phyloP scores from a whole-genome alignment of 2,329 filamentous ascomycete genomes.

The Aspergillus candidus region DNA sequence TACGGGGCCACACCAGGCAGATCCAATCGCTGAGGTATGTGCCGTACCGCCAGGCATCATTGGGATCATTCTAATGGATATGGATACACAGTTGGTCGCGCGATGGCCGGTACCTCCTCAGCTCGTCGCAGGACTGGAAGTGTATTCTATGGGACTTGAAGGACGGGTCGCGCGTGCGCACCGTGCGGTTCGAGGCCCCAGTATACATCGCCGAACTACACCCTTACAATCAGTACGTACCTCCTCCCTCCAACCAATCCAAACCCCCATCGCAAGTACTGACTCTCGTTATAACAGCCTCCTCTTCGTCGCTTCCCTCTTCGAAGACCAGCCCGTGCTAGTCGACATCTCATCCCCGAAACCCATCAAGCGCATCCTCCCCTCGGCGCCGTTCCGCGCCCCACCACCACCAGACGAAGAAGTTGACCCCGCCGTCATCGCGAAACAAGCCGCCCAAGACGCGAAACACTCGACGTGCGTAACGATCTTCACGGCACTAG shows the following conservation, averaged over 20 bases:
- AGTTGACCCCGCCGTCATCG: constrained; percentile 51
- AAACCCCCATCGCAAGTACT: constrained; percentile 5
- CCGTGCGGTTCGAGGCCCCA: constrained; percentile 84
- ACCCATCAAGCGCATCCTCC: constrained; percentile 69
- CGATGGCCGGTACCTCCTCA: constrained; percentile 84
- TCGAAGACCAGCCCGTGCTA: constrained; percentile 85
- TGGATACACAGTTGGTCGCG: constrained; percentile 66
- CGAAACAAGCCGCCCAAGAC: constrained; percentile 86
- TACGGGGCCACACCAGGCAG: constrained; percentile 86
- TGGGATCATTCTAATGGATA: no score
- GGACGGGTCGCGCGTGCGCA: constrained; percentile 65
- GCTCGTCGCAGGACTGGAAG: constrained; percentile 93
- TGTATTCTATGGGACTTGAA: constrained; percentile 91
- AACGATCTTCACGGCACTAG: constrained; percentile 77
- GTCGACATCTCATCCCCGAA: constrained; percentile 69
- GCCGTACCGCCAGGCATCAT: neutral
- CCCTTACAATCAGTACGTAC: constrained; percentile 77
- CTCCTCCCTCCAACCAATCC: neutral
- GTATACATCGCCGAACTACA: constrained; percentile 96
- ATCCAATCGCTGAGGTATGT: constrained; percentile 73
- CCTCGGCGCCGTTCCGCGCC: constrained; percentile 73
- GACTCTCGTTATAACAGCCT: constrained; percentile 46
- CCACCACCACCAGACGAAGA: constrained; percentile 61
- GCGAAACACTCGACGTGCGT: constrained; percentile 93
- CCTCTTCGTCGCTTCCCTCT: constrained; percentile 83